These are phyloP conservation scores for Sugiyamaella xylanicola DNA, from an alignment of 1,139 yeast genomes.

Conservation along the genomic window DNA sequence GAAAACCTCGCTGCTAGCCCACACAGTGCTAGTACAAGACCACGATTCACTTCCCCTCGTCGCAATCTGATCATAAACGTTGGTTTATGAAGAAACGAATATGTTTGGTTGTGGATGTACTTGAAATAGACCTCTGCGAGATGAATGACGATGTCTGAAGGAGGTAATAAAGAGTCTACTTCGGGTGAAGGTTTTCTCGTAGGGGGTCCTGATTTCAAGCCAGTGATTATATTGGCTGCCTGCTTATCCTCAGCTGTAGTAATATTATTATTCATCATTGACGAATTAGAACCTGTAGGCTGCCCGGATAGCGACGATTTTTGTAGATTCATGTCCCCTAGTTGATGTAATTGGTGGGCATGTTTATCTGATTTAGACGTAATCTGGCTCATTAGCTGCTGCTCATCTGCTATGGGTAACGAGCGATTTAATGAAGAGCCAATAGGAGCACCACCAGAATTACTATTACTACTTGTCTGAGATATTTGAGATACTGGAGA, in stretches of 20 bases:
- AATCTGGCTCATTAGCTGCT: conserved; percentile 13
- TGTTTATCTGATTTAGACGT: neutral
- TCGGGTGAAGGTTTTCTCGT: conserved; percentile 4
- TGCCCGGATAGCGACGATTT: neutral
- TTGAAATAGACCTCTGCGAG: conserved; percentile 40
- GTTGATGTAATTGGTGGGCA: neutral
- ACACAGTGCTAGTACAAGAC: conserved; percentile 42
- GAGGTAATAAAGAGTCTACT: conserved; percentile 22
- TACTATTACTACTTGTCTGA: conserved; percentile 4
- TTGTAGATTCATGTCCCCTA: neutral
- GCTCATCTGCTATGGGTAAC: conserved; percentile 7
- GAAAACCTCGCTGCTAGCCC: conserved; percentile 44
- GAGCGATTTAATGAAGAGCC: conserved; percentile 2
- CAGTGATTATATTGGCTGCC: conserved; percentile 14
- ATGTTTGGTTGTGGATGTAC: conserved; percentile 44
- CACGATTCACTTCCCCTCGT: conserved; percentile 38
- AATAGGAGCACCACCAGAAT: conserved; percentile 13
- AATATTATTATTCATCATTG: neutral
- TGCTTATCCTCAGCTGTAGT: conserved; percentile 4
- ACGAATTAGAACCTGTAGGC: neutral
- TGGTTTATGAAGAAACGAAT: conserved; percentile 43
- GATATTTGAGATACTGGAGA: conserved; percentile 16
- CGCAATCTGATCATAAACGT: conserved; percentile 40
- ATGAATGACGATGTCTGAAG: conserved; percentile 33
- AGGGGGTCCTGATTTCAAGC: conserved; percentile 9